Evolutionary conservation across 148 eudicot species (phyloP), one percentile per base, ranked within the genome.

Genomic region (Camellia japonica): DNA sequence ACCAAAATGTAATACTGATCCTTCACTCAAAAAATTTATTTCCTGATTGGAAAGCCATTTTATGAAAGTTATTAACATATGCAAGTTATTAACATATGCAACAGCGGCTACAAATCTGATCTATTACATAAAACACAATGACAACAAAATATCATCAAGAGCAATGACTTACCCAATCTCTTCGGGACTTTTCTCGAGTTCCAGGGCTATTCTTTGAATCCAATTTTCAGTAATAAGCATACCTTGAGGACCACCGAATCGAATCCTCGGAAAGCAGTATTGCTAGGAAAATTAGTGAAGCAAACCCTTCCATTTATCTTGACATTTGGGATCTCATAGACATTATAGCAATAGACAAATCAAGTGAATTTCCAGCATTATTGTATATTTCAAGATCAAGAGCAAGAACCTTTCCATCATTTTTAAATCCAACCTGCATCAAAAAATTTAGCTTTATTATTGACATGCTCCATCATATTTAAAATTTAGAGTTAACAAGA

Each of bases 161-260:
- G n/a, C 54, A 8, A 49, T 72, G 15, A 59, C 86, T 78, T 84
- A 96, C 99, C 91, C 88, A 56, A 96, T 96, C 79, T 93, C 98
- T 85, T 96, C 99, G 13, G 98, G 95, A 68, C 82, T 90, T 87
- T 81, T 96, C 67, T 87, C 82, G 67, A 96, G 91, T 80, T 93
- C 97, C 91, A 91, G 86, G 81, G 99, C 93, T 65, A 96, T 91
- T 83, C 98, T 91, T 51, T 96, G 97, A 42, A 96, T 92, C 99
- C 99, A 96, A 81, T 92, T 94, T 88, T 96, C 99, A 73, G 97
- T 68, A 86, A 96, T 86, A 44, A 96, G 91, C 99, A 96, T 93
- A 72, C 99, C 99, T 84, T 96, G 99, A 76, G 99, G 99, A 54
- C 99, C 98, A 83, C 99, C n/a, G n/a, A n/a, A n/a, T n/a, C 99